phyloP scores from a whole-genome alignment of 768 basidiomycete species.

The Tricholoma flavovirens region DNA sequence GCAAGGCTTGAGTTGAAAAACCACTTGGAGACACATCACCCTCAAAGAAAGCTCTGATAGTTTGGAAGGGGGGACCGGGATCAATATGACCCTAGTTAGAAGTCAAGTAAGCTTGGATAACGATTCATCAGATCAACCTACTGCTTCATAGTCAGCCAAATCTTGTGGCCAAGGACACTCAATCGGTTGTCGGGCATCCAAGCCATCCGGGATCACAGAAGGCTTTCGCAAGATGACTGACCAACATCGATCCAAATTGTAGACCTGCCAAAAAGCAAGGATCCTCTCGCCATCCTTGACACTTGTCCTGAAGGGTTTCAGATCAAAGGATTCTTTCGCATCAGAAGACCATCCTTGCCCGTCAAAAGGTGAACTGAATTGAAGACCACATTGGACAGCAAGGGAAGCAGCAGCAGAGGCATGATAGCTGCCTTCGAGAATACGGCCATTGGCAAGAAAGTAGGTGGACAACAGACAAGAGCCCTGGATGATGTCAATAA shows the following conservation, averaged over 20 bases:
- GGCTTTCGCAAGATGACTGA: slow-evolving; percentile 69
- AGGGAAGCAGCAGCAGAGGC: slow-evolving; percentile 68
- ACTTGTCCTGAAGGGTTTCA: slow-evolving; percentile 53
- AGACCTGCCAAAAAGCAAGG: slow-evolving; percentile 80
- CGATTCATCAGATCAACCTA: slow-evolving; percentile 26
- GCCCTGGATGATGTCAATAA: slow-evolving; percentile 69
- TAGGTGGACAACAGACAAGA: slow-evolving; percentile 73
- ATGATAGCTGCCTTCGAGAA: slow-evolving; percentile 76
- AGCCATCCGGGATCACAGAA: slow-evolving; percentile 57
- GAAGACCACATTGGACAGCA: slow-evolving; percentile 68
- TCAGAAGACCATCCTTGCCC: slow-evolving; percentile 30
- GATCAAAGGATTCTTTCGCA: slow-evolving; percentile 33
- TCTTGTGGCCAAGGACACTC: slow-evolving; percentile 74
- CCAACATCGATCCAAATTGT: slow-evolving; percentile 76
- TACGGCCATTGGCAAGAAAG: slow-evolving; percentile 70
- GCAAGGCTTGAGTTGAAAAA: slow-evolving; percentile 59
- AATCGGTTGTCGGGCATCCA: slow-evolving; percentile 51
- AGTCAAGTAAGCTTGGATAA: not conserved
- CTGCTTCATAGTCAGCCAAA: slow-evolving; percentile 67
- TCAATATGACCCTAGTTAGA: slow-evolving; percentile 52
- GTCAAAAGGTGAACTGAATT: slow-evolving; percentile 32
- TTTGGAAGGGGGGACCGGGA: slow-evolving; percentile 46
- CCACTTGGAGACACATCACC: slow-evolving; percentile 50
- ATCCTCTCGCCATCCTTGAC: slow-evolving; percentile 68
- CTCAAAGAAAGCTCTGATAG: slow-evolving; percentile 57